phyloP scores from a whole-genome alignment of 805 yeast species.

The Komagataella ulmi region DNA sequence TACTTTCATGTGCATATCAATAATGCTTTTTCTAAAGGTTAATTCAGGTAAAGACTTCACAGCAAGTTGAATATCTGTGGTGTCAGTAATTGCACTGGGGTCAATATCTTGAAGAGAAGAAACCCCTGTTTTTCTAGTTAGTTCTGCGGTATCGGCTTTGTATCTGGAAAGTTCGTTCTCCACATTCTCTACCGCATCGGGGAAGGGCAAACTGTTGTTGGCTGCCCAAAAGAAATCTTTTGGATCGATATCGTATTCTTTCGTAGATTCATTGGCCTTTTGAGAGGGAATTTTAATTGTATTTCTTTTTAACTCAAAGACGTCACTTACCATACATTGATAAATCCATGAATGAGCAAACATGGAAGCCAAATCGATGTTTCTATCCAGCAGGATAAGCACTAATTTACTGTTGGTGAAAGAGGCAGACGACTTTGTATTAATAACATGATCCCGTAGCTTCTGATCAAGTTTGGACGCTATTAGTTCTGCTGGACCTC shows the following conservation, averaged over 20 bases:
- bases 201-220: slow-evolving; percentile 84
- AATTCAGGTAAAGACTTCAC: slow-evolving; percentile 87
- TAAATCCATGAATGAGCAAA: slow-evolving; percentile 96
- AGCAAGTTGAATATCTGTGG: slow-evolving; percentile 67
- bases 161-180: slow-evolving; percentile 72
- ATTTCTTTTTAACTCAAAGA: slow-evolving; percentile 69
- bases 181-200: slow-evolving; percentile 97
- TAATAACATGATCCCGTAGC: slow-evolving; percentile 75
- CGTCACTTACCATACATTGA: slow-evolving; percentile 92
- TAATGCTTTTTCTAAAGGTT: slow-evolving; percentile 73
- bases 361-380: slow-evolving; percentile 85
- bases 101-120: slow-evolving; percentile 66
- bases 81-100: slow-evolving; percentile 38
- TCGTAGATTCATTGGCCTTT: slow-evolving; percentile 24
- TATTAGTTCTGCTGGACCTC: slow-evolving; percentile 92
- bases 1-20: slow-evolving; percentile 96
- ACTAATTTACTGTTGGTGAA: slow-evolving; percentile 48
- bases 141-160: slow-evolving; percentile 76
- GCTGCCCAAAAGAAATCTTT: slow-evolving; percentile 84
- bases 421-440: slow-evolving; percentile 27
- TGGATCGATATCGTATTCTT: slow-evolving; percentile 81
- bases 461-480: slow-evolving; percentile 78
- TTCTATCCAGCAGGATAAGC: slow-evolving; percentile 73
- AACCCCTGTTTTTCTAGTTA: slow-evolving; percentile 66
- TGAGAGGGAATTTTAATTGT: slow-evolving; percentile 49